Evolutionary conservation across 352 stramenopile species (phyloP).

Genomic region (Globisporangium abappressorium): DNA sequence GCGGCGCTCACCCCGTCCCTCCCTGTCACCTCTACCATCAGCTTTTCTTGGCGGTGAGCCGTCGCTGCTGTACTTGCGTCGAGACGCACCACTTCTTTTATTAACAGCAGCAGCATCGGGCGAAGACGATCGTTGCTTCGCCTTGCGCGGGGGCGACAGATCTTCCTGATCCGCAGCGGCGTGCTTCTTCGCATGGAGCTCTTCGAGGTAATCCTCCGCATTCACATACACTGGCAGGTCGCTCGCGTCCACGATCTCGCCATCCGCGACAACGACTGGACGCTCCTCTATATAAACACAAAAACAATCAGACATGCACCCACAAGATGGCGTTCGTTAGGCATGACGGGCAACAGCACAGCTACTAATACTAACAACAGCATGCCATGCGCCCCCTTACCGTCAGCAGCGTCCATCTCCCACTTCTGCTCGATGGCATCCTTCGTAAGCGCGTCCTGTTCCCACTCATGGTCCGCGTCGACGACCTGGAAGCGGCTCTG

Average conservation of each 20-base stretch:
- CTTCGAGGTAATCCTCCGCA: constrained; percentile 57
- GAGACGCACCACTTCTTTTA: neutral
- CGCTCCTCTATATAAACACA: constrained; percentile 24
- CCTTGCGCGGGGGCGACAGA: constrained; percentile 49
- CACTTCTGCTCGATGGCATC: constrained; percentile 61
- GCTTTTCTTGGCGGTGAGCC: constrained; percentile 19
- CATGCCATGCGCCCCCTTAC: constrained; percentile 16
- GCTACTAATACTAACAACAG: neutral
- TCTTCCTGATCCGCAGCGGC: constrained; percentile 26
- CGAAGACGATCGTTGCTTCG: constrained; percentile 4
- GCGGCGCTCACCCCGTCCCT: neutral
- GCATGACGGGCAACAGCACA: neutral
- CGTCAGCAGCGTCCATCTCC: constrained; percentile 54
- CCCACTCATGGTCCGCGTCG: constrained; percentile 59
- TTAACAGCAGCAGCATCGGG: neutral
- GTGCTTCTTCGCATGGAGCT: constrained; percentile 34
- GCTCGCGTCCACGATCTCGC: constrained; percentile 49
- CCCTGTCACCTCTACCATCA: neutral
- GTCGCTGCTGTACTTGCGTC: constrained; percentile 17
- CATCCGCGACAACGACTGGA: constrained; percentile 44
- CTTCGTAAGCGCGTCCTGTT: constrained; percentile 36
- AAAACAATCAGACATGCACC: neutral
- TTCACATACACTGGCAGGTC: constrained; percentile 75
- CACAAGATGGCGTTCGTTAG: neutral
- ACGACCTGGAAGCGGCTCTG: constrained; percentile 42